Evolutionary conservation across 176 grass and related monocot genomes (phyloP), one percentile per base, ranked within the genome.

Genomic region (Cocos nucifera): DNA sequence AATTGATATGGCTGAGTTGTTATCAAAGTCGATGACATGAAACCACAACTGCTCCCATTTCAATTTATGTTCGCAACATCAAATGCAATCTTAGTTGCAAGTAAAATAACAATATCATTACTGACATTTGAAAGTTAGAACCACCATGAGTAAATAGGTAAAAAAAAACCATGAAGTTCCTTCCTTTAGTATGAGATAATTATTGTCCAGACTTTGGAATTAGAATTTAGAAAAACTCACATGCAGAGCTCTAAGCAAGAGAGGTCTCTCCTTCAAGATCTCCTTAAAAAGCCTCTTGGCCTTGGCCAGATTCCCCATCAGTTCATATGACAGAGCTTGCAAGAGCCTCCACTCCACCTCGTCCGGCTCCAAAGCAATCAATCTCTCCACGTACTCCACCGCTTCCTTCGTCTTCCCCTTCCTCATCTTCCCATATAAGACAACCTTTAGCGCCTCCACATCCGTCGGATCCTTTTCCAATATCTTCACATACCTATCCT

Each of bases 331-430:
- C 30, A 83, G 69, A 53, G 84, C 93, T 73, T 78, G 85, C 71
- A 85, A 77, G 25, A 97, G 76, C 22, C 62, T 71, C 93, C 93
- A 97, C 64, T 97, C 93, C 52, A 85, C 56, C 59, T 88, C 84
- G 24, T 67, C 60, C 17, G 84, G 84, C 75, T 97, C 72, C 17
- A 79, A 57, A 55, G 57, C 73, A 17, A 81, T 80, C 76, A 97
- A 73, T 66, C 64, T 69, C 17, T 70, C 64, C 20, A 76, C 72
- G 67, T 73, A 88, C 49, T 29, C 17, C 75, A 91, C 58, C 25
- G 87, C 87, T 20, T 70, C 81, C 66, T 65, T 78, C 78, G 77
- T 85, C 56, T 97, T 73, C 59, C 53, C 70, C 17, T 81, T 75
- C 85, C 62, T 72, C 84, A 97, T 78, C 72, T 67, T 85, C 10